Evolutionary conservation across 768 basidiomycete genomes (phyloP).

Genomic region (Leccinellum luteum): DNA sequence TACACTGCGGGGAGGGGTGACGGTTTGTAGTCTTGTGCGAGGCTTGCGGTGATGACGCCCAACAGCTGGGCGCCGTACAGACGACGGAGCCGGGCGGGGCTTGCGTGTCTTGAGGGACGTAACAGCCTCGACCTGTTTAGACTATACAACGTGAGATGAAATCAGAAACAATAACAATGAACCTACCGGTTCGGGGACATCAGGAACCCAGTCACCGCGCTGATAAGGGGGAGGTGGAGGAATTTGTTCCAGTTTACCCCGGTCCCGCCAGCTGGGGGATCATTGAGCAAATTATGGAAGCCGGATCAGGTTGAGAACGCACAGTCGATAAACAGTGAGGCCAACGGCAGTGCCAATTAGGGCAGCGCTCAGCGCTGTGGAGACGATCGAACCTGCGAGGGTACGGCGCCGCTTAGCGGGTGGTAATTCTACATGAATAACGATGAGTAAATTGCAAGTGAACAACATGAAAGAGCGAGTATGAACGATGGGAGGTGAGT

Average conservation of each 20-base stretch:
- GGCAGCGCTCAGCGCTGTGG: constrained; percentile 81
- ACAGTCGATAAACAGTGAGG: constrained; percentile 84
- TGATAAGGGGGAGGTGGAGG: constrained; percentile 68
- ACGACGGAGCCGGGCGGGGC: constrained; percentile 30
- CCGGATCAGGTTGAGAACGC: constrained; percentile 32
- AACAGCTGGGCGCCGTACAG: constrained; percentile 34
- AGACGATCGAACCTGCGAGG: constrained; percentile 78
- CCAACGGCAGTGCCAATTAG: constrained; percentile 86
- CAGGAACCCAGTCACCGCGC: constrained; percentile 54
- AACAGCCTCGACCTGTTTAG: constrained; percentile 34
- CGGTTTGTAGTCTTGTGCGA: constrained; percentile 23
- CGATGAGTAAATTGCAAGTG: constrained; percentile 40
- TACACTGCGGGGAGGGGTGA: constrained; percentile 28
- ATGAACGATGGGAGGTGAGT: constrained; percentile 9
- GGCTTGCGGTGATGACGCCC: constrained; percentile 37
- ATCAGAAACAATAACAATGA: background rate
- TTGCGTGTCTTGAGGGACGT: constrained; percentile 40
- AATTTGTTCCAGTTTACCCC: constrained; percentile 52
- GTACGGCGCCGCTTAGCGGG: constrained; percentile 79
- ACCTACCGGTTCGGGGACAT: constrained; percentile 36
- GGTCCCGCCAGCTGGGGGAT: constrained; percentile 66
- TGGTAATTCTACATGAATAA: constrained; percentile 65
- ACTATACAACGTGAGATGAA: constrained; percentile 17
- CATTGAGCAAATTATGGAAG: constrained; percentile 1
- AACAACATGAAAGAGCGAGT: constrained; percentile 28